Evolutionary conservation across 768 basidiomycete genomes (phyloP), one percentile per base, ranked within the genome.

Genomic region (Termitomyces sp.): DNA sequence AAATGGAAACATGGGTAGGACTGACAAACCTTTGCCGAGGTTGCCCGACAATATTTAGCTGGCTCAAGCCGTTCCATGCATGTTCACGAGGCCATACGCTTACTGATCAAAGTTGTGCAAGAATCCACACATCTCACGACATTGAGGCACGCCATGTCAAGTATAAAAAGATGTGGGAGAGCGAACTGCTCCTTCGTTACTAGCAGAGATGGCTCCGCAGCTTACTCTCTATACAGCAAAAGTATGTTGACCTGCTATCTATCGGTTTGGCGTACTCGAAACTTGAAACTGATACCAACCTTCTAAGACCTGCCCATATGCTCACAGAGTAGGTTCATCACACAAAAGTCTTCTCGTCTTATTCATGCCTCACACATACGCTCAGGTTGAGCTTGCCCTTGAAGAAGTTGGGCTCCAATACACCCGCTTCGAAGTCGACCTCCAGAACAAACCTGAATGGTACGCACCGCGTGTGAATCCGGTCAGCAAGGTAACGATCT

Each of bases 361-460:
- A 20, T 24, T 33, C 50, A 42, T n/a, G 8, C 12, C 60, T 49
- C 0, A 24, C 7, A 11, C 12, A 18, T 54, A 49, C 39, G 46
- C 49, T 55, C 39, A 48, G 16, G 13, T 13, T 32, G 46, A 28
- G 36, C 22, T 58, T n/a, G 57, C 38, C 1, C 78, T 90, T 24
- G 75, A 78, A 13, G 88, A 89, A 65, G 79, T 82, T 2, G 76
- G 79, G 5, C 76, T 81, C 4, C 65, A 77, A 1, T 84, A 75
- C 69, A 83, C 75, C 22, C 70, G 78, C 15, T 87, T 75, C 62
- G 81, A 88, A 63, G 81, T 90, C 51, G 85, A 89, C 65, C 71
- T 90, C 13, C 53, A 60, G 64, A 85, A 86, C 75, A 90, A 90
- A 73, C 88, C 88, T 1, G 84, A 81, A 54, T 89, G 87, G 88